Conservation (phyloP, 2,329 filamentous ascomycete species). For the Trichoderma atroviride region DNA sequence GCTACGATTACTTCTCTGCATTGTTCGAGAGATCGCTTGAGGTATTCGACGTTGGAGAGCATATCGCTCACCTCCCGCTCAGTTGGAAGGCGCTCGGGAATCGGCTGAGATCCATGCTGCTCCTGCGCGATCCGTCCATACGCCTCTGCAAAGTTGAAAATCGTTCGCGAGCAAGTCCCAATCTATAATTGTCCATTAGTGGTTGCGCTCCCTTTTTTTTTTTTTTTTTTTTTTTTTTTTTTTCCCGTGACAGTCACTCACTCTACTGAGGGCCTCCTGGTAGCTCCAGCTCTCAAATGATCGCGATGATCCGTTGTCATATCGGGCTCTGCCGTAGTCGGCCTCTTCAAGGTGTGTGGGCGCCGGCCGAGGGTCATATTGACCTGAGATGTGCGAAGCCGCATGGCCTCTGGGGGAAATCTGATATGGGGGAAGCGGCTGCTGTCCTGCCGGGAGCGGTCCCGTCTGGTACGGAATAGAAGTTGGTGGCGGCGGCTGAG, state of each 20-base stretch:
- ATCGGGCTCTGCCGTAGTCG: constrained; percentile 48
- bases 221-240: no score
- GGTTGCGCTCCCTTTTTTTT: no score
- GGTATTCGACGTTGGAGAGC: constrained; percentile 55
- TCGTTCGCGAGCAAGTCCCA: constrained; percentile 53
- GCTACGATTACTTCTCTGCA: constrained; percentile 57
- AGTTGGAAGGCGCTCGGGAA: constrained; percentile 57
- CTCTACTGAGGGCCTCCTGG: constrained; percentile 54
- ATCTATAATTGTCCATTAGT: constrained; percentile 46
- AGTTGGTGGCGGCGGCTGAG: constrained; percentile 42
- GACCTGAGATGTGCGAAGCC: constrained; percentile 44
- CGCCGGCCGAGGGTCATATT: constrained; percentile 51
- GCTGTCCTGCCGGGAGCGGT: constrained; percentile 51
- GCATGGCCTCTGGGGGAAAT: constrained; percentile 53
- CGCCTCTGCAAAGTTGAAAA: constrained; percentile 60
- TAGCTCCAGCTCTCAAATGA: constrained; percentile 58
- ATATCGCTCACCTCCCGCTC: constrained; percentile 60
- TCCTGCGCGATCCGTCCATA: constrained; percentile 58
- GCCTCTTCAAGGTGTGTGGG: constrained; percentile 49
- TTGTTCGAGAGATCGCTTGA: constrained; percentile 57
- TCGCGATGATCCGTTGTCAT: constrained; percentile 50
- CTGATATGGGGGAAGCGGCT: constrained; percentile 54
- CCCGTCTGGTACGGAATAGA: constrained; percentile 46
- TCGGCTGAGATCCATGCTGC: constrained; percentile 56
- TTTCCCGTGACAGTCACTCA: constrained; percentile 37